These are phyloP conservation scores for Zoysia japonica DNA, from an alignment of 176 grass and related monocot species.

Conservation along the genomic window DNA sequence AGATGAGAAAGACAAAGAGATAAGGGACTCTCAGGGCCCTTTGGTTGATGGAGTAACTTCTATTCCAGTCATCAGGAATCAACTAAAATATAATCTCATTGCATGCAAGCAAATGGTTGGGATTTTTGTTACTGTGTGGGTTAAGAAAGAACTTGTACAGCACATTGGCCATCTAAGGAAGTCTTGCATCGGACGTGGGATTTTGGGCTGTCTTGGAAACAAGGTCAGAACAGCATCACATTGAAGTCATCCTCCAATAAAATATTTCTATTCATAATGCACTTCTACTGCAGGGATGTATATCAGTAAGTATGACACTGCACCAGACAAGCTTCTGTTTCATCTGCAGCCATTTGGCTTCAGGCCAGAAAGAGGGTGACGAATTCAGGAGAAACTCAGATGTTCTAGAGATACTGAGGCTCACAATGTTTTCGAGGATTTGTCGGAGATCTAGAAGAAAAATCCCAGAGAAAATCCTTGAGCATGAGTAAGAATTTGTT, in stretches of 20 bases:
- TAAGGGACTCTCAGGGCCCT: constrained; percentile 49
- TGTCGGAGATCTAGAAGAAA: constrained; percentile 61
- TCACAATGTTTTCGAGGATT: constrained; percentile 77
- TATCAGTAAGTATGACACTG: constrained; percentile 91
- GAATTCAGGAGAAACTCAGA: constrained; percentile 86
- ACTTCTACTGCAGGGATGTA: constrained; percentile 67
- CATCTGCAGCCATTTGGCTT: constrained; percentile 88
- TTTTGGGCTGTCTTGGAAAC: constrained; percentile 90
- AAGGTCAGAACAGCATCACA: constrained; percentile 60
- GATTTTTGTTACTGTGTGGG: constrained; percentile 87
- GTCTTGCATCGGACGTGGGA: constrained; percentile 76
- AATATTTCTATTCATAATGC: constrained; percentile 34
- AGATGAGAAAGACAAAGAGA: constrained; percentile 54
- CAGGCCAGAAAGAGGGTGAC: constrained; percentile 92
- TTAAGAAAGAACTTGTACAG: constrained; percentile 70
- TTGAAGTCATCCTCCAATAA: constrained; percentile 25
- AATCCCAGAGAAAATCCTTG: constrained; percentile 83
- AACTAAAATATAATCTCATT: constrained; percentile 82
- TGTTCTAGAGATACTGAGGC: constrained; percentile 72
- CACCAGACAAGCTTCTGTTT: constrained; percentile 94
- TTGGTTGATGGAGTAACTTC: constrained; percentile 37
- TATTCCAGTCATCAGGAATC: constrained; percentile 42
- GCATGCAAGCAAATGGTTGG: constrained; percentile 95
- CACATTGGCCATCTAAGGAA: constrained; percentile 76
- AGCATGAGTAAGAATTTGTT: constrained; percentile 74